A percentile compares a stretch with the other conserved stretches of the same genome.
Conservation (phyloP, 2,329 filamentous ascomycete genomes). For the Talaromyces atroroseus region DNA sequence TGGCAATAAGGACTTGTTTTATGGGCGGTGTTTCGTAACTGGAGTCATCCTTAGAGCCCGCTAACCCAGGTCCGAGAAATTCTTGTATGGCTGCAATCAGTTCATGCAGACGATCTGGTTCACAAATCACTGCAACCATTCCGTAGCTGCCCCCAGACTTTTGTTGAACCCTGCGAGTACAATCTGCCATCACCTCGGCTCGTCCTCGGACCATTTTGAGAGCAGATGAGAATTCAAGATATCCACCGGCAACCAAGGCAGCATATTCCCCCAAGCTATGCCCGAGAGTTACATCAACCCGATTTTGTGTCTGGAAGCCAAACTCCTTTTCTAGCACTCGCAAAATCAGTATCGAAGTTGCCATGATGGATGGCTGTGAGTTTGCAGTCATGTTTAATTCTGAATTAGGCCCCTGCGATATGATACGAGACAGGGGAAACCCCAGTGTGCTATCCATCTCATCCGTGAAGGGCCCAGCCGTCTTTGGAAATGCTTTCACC, state of each 20-base stretch:
- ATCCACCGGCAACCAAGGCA: conserved; percentile 77
- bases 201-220: conserved; percentile 69
- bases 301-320: conserved; percentile 63
- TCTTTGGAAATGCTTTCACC: conserved; percentile 78
- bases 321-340: conserved; percentile 82
- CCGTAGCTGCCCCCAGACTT: conserved; percentile 76
- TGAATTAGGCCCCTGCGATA: conserved; percentile 72
- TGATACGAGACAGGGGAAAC: conserved; percentile 69
- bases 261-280: conserved; percentile 93
- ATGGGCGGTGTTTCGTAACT: conserved; percentile 66
- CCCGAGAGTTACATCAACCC: conserved; percentile 77
- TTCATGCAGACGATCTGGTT: conserved; percentile 65
- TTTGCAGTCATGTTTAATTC: conserved; percentile 76
- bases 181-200: conserved; percentile 77
- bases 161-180: conserved; percentile 61
- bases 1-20: conserved; percentile 83
- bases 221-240: conserved; percentile 71
- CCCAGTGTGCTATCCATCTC: conserved; percentile 77
- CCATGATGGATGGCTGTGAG: conserved; percentile 94
- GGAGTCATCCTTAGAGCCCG: conserved; percentile 63
- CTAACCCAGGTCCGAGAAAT: conserved; percentile 65
- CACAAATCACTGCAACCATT: conserved; percentile 90
- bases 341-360: conserved; percentile 82
- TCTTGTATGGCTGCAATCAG: conserved; percentile 71
- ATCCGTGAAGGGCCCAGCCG: conserved; percentile 69